Percentiles rank a stretch among this genome's conserved stretches.
phyloP scores from a whole-genome alignment of 192 early-diverging fungal species.

The Linnemannia schmuckeri region DNA sequence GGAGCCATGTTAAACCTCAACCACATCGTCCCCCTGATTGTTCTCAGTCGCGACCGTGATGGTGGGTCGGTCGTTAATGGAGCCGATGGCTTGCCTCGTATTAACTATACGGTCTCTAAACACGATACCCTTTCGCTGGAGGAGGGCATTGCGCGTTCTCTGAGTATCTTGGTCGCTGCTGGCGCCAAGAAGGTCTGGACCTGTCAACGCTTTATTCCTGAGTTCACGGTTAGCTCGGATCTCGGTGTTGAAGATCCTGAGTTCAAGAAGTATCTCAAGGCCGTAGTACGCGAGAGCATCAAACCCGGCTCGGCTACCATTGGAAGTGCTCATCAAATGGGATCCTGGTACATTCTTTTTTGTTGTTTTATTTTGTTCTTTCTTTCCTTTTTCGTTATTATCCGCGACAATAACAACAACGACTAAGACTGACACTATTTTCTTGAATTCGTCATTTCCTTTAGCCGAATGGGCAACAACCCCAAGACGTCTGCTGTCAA shows the following conservation, averaged over 20 bases:
- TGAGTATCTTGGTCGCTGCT: constrained; percentile 71
- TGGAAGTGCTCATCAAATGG: constrained; percentile 78
- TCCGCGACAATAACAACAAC: background rate
- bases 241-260: constrained; percentile 54
- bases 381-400: background rate
- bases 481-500: constrained; percentile 71
- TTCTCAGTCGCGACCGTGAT: constrained; percentile 75
- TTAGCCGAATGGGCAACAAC: constrained; percentile 73
- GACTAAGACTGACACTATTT: background rate
- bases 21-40: constrained; percentile 64
- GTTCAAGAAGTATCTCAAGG: constrained; percentile 37
- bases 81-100: constrained; percentile 49
- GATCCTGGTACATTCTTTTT: constrained; percentile 60
- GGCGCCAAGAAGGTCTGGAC: constrained; percentile 73
- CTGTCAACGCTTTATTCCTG: constrained; percentile 59
- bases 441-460: background rate
- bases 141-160: constrained; percentile 59
- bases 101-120: constrained; percentile 66
- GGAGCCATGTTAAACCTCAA: constrained; percentile 60
- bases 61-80: constrained; percentile 61
- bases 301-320: constrained; percentile 47
- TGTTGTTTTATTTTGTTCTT: background rate
- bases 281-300: constrained; percentile 47
- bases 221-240: constrained; percentile 58
- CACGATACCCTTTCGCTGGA: constrained; percentile 65